Percentiles rank a stretch among this genome's conserved stretches.
phyloP scores from a whole-genome alignment of 2,329 filamentous ascomycete genomes.

The Fusarium chlamydosporum region DNA sequence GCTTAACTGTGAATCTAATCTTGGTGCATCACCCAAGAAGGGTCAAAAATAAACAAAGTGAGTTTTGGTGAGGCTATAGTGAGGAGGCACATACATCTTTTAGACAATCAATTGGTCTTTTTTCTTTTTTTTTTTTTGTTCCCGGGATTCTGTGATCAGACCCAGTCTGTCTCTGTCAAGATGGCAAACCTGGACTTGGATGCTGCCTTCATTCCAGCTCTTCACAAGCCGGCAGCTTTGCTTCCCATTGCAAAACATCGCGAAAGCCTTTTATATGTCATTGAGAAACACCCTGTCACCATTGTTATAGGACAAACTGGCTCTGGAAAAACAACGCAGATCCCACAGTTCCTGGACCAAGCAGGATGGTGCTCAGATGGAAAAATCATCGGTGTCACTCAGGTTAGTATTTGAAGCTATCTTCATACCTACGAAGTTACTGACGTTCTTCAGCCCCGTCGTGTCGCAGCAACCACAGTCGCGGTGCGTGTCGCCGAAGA shows the following conservation, averaged over 20 bases:
- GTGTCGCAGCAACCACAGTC: slow-evolving; percentile 92
- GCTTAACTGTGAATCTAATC: slow-evolving; percentile 6
- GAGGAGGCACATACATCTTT: neutral
- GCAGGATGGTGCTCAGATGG: slow-evolving; percentile 90
- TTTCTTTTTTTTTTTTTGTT: neutral
- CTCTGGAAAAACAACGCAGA: slow-evolving; percentile 94
- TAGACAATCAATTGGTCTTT: neutral
- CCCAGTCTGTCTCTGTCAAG: neutral
- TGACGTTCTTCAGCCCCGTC: slow-evolving; percentile 75
- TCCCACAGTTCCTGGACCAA: slow-evolving; percentile 90
- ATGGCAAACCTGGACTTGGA: slow-evolving; percentile 72
- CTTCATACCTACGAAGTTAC: slow-evolving; percentile 21
- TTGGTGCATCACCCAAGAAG: neutral
- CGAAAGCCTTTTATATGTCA: slow-evolving; percentile 83
- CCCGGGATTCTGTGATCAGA: too few relatives aligned
- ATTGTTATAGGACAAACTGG: slow-evolving; percentile 95
- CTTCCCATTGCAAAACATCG: slow-evolving; percentile 90
- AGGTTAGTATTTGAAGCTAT: slow-evolving; percentile 69
- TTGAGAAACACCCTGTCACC: slow-evolving; percentile 87
- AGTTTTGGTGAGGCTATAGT: neutral
- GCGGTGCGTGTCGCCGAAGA: slow-evolving; percentile 92
- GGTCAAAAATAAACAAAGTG: slow-evolving; percentile 3
- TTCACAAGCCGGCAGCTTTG: slow-evolving; percentile 87
- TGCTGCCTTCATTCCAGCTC: slow-evolving; percentile 78
- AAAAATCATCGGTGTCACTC: slow-evolving; percentile 88